Evolutionary conservation across 2,329 filamentous ascomycete genomes (phyloP), one percentile per base, ranked within the genome.

Genomic region (Alternaria sp.): DNA sequence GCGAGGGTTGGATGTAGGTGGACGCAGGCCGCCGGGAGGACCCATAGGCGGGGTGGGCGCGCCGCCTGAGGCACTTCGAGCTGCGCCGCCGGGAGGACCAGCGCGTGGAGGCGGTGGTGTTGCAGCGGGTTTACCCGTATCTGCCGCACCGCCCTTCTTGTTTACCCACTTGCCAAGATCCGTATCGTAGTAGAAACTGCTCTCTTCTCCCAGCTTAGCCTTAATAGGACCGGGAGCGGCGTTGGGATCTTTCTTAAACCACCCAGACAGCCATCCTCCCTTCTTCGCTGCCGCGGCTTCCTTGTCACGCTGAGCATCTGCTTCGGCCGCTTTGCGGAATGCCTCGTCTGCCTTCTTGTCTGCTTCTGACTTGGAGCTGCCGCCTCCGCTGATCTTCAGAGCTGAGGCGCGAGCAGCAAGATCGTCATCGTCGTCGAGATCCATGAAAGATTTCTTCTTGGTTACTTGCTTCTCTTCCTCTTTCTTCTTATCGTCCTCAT

Each of bases 91-190:
- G 16, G 75, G 57, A 78, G 83, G 63, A 81, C 83, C 56, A 82
- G 83, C 85, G 68, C 86, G 88, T 0, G 94, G 94, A 5, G 93
- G 94, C 1, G 95, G 94, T 1, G 94, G 91, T 0, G 93, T 88
- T 47, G 82, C 81, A 26, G 82, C 79, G 24, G 84, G 76, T 30
- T 85, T 82, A 64, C 88, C 86, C 3, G 86, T 82, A 8, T 91
- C 89, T 7, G 62, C 86, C 14, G 82, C 82, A 12, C 89, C 89
- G 11, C 88, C 88, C 76, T 97, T 97, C 83, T 97, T 97, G 83
- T 99, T 98, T 76, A 99, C 85, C 96, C 96, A 99, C 76, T 95
- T 93, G 83, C 96, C 96, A 53, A 97, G 86, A n/a, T 97, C 92
- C 3, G 93, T 91, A 74, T 99, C 95, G 73, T 95, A 99, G 68